These are phyloP conservation scores for Alternaria sp. DNA, from an alignment of 2,329 filamentous ascomycete genomes.

Conservation along the genomic window DNA sequence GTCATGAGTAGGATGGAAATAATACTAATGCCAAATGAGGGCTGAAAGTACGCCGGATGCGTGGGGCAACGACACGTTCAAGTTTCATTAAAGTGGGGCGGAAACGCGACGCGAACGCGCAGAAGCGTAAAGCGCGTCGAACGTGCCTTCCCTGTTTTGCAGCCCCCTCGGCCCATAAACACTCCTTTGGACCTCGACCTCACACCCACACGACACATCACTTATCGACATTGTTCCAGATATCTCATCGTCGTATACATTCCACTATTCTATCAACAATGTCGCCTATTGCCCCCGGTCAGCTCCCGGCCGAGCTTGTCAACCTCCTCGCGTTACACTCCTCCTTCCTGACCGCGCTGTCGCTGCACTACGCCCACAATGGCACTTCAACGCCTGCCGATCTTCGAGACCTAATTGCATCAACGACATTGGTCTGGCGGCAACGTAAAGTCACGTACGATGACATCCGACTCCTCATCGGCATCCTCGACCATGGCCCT, in stretches of 20 bases:
- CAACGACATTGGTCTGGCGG: constrained; percentile 53
- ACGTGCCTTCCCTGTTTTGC: constrained; percentile 31
- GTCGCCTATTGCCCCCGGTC: constrained; percentile 36
- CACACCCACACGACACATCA: constrained; percentile 20
- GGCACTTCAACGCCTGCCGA: constrained; percentile 54
- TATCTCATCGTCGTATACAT: constrained; percentile 31
- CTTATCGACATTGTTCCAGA: constrained; percentile 24
- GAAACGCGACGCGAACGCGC: constrained; percentile 35
- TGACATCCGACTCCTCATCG: constrained; percentile 56
- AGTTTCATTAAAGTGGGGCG: constrained; percentile 32
- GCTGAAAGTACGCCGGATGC: constrained; percentile 1
- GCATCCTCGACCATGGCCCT: constrained; percentile 44
- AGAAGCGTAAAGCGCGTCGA: constrained; percentile 26
- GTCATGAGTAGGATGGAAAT: neutral
- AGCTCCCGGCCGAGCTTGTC: constrained; percentile 51
- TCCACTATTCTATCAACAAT: constrained; percentile 30
- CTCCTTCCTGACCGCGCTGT: constrained; percentile 57
- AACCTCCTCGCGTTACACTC: constrained; percentile 54
- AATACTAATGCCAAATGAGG: neutral
- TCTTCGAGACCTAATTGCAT: constrained; percentile 48
- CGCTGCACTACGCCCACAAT: constrained; percentile 58
- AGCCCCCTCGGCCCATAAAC: constrained; percentile 38
- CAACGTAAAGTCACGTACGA: constrained; percentile 54
- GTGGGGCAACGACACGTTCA: constrained; percentile 10
- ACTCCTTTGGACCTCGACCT: constrained; percentile 13